Evolutionary conservation across 2,329 filamentous ascomycete genomes (phyloP).

Genomic region (Cladosporium sp.): DNA sequence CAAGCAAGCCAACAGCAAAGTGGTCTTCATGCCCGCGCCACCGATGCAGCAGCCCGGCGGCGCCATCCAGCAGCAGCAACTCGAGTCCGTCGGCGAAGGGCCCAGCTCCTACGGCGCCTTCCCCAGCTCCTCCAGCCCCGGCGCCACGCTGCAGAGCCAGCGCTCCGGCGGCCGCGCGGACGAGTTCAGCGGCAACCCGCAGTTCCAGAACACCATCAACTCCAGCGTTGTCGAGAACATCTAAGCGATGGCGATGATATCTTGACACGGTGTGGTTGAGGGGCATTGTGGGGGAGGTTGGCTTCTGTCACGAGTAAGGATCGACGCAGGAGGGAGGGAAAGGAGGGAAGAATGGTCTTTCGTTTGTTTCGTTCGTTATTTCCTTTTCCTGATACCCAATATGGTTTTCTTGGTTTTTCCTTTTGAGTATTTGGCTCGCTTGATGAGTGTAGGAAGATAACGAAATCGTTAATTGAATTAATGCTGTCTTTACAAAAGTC

Average conservation of each 20-base stretch:
- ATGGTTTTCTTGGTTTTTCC: too few species aligned
- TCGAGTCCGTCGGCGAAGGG: slow-evolving; percentile 53
- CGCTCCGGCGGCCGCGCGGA: slow-evolving; percentile 14
- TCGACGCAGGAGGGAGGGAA: too few species aligned
- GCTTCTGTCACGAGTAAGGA: background rate
- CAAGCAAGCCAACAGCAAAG: slow-evolving; percentile 83
- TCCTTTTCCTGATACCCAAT: too few species aligned
- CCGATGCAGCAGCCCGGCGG: slow-evolving; percentile 27
- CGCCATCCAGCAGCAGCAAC: slow-evolving; percentile 43
- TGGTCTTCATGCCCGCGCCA: slow-evolving; percentile 69
- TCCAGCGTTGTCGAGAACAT: slow-evolving; percentile 82
- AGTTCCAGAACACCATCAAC: slow-evolving; percentile 73
- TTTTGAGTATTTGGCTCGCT: too few species aligned
- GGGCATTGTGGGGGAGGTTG: background rate
- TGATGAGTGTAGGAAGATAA: too few species aligned
- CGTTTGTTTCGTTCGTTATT: too few species aligned
- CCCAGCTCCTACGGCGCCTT: slow-evolving; percentile 44
- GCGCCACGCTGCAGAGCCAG: slow-evolving; percentile 14
- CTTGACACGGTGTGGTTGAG: background rate
- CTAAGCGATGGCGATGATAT: slow-evolving; percentile 45
- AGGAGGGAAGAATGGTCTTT: too few species aligned
- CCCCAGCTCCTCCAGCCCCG: slow-evolving; percentile 14
- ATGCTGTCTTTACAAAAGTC: too few species aligned
- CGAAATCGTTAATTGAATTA: too few species aligned
- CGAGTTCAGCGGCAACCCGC: slow-evolving; percentile 33